phyloP scores from a whole-genome alignment of 2,329 filamentous ascomycete genomes.

The Fusarium pseudonygamai region DNA sequence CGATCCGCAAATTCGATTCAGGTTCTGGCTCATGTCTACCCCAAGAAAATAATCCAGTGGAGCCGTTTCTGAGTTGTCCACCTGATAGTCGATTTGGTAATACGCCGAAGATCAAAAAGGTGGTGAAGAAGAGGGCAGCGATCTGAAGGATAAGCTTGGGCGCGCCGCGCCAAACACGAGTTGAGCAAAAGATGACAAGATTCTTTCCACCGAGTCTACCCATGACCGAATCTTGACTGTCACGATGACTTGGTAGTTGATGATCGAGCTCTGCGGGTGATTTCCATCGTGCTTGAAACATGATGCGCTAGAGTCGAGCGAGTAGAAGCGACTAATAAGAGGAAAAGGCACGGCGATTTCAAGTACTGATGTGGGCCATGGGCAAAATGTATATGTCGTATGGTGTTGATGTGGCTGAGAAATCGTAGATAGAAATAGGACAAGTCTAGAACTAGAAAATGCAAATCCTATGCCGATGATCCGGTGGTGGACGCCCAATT shows the following conservation, averaged over 20 bases:
- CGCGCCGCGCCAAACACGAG: conserved; percentile 52
- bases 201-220: conserved; percentile 39
- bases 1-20: conserved; percentile 55
- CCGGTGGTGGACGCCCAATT: not conserved
- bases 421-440: not conserved
- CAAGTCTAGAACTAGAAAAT: not conserved
- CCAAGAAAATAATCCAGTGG: conserved; percentile 40
- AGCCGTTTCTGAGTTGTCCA: conserved; percentile 33
- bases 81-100: conserved; percentile 38
- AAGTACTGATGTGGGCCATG: not conserved
- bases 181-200: conserved; percentile 53
- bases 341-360: not conserved
- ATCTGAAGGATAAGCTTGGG: conserved; percentile 45
- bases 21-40: conserved; percentile 22
- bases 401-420: not conserved
- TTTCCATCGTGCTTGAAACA: conserved; percentile 40
- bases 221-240: conserved; percentile 35
- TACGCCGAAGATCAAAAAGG: conserved; percentile 43
- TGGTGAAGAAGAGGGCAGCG: conserved; percentile 37
- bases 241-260: conserved; percentile 20
- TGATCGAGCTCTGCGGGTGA: conserved; percentile 38
- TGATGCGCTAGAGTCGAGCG: conserved; percentile 8
- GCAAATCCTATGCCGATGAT: conserved; percentile 5
- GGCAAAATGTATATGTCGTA: not conserved
- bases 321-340: not conserved